Conservation (phyloP, 2,329 filamentous ascomycete species). For the Fusarium denticulatum region DNA sequence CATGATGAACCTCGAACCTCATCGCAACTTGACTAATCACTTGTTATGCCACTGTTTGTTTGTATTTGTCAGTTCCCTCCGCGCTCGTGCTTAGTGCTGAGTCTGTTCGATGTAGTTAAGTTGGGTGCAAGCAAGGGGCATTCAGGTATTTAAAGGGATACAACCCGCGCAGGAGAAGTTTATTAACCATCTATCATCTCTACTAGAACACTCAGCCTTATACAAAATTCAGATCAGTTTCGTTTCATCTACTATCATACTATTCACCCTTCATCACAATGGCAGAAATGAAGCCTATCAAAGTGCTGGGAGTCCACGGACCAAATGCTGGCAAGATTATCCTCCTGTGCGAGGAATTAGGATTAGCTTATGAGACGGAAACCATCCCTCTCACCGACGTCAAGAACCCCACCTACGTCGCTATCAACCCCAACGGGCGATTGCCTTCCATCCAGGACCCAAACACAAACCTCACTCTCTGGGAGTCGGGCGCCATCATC, state of each 20-base stretch:
- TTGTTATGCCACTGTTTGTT: rapidly evolving
- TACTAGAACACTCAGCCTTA: rapidly evolving
- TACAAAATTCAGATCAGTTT: rapidly evolving
- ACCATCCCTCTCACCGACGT: background rate
- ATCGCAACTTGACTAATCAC: background rate
- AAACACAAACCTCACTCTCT: background rate
- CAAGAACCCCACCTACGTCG: background rate
- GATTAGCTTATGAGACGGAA: background rate
- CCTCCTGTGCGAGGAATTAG: background rate
- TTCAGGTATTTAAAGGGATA: background rate
- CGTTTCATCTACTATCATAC: background rate
- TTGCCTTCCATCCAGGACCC: background rate
- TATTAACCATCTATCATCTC: too few relatives aligned
- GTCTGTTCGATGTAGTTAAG: background rate
- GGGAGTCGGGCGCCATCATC: background rate
- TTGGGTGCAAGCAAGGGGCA: background rate
- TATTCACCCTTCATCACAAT: background rate
- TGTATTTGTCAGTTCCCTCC: background rate
- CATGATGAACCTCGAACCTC: background rate
- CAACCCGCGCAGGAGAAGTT: rapidly evolving
- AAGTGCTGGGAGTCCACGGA: background rate
- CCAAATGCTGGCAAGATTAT: background rate
- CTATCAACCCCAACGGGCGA: background rate
- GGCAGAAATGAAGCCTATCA: background rate
- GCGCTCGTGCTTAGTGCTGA: background rate